Evolutionary conservation across 192 early-diverging fungal genomes (phyloP).

Genomic region (Endogone sp.): DNA sequence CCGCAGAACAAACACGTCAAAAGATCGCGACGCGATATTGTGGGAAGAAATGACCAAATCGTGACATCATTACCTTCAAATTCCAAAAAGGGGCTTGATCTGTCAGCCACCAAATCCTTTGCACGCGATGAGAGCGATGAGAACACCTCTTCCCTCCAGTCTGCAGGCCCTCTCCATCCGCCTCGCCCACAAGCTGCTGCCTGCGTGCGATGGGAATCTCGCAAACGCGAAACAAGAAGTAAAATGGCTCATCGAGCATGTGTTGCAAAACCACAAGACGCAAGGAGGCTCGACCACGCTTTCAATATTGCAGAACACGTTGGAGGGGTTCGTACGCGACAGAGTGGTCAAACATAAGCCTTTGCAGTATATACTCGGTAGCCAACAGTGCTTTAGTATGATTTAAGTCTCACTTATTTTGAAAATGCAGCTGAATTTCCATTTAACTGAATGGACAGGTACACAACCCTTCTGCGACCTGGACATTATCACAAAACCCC

Average conservation of each 20-base stretch:
- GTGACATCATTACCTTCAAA: not conserved
- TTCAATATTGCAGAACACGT: too few species aligned
- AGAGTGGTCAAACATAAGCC: conserved; percentile 56
- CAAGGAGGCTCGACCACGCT: too few species aligned
- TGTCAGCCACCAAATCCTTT: not conserved
- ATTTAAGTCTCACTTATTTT: not conserved
- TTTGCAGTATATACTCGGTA: conserved; percentile 86
- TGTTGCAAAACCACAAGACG: not conserved
- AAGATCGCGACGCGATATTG: too few species aligned
- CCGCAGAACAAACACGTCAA: too few species aligned
- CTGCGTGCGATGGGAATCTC: not conserved
- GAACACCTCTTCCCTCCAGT: not conserved
- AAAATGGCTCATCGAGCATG: not conserved
- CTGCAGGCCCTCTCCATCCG: not conserved
- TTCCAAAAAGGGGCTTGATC: not conserved
- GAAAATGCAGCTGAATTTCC: not conserved
- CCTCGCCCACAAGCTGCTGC: not conserved
- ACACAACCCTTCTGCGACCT: conserved; percentile 82
- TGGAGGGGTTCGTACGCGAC: not conserved
- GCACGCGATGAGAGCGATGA: not conserved
- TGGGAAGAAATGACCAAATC: not conserved
- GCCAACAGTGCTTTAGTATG: not conserved
- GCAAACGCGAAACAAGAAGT: not conserved
- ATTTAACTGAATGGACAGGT: conserved; percentile 30
- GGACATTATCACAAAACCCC: conserved; percentile 63